Conservation (phyloP, 805 yeast genomes). For the Kuraishia piskuri region DNA sequence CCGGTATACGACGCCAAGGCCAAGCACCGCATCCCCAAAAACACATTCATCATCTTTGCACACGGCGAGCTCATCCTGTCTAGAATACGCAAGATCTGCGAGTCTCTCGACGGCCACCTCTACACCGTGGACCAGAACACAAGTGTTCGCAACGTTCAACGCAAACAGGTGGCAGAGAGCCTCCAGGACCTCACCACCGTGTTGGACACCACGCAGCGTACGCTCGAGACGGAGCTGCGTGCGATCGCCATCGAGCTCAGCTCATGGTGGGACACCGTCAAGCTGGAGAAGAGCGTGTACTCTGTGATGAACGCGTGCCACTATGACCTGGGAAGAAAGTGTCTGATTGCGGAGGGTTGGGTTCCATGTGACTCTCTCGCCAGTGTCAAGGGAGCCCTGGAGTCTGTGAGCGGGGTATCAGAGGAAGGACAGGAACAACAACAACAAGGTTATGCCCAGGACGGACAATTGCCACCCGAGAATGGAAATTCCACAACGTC, state of each 20-base stretch:
- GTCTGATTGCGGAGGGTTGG: conserved; percentile 72
- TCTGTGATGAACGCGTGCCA: conserved; percentile 57
- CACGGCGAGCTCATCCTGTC: conserved; percentile 74
- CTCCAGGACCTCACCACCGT: conserved; percentile 44
- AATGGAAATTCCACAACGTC: too few species aligned
- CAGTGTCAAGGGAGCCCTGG: conserved; percentile 34
- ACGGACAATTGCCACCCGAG: too few species aligned
- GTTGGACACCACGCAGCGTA: conserved; percentile 37
- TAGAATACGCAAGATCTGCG: conserved; percentile 76
- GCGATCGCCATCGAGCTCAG: conserved; percentile 56
- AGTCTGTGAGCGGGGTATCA: conserved; percentile 13
- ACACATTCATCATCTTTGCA: conserved; percentile 81
- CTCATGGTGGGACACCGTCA: conserved; percentile 45
- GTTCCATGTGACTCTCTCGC: conserved; percentile 48
- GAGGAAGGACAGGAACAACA: not conserved
- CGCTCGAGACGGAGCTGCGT: conserved; percentile 56
- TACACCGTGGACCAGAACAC: conserved; percentile 47
- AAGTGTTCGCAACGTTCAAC: conserved; percentile 27
- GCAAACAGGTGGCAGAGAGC: conserved; percentile 36
- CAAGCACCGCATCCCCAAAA: conserved; percentile 55
- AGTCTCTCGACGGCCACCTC: conserved; percentile 79
- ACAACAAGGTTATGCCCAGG: not conserved
- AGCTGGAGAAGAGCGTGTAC: conserved; percentile 50
- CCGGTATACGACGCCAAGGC: conserved; percentile 55
- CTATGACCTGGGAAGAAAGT: conserved; percentile 57